Evolutionary conservation across 2,329 filamentous ascomycete genomes (phyloP), one percentile per base, ranked within the genome.

Genomic region (Ophiobolus disseminans): DNA sequence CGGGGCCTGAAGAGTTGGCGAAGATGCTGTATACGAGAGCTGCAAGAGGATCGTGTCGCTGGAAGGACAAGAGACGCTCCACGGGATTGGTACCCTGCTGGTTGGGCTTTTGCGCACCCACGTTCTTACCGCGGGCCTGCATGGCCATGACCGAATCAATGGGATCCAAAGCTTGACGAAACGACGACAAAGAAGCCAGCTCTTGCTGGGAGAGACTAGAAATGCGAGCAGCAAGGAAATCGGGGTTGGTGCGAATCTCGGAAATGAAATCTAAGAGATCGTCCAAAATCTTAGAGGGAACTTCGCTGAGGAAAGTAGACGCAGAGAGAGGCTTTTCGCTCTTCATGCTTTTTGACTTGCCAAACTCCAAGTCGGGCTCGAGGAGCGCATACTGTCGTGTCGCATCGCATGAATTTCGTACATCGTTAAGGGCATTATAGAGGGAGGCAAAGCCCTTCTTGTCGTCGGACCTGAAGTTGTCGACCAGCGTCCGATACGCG

Each of bases 21-120:
- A 95, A 96, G 70, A 90, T 88, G 60, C 91, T 93, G 75, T 94
- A 89, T 53, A 96, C 84, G 57, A 97, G 82, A 48, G 89, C 87
- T 53, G 90, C 91, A 40, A 97, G 79, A 8, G 91, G 88, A 70
- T 96, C 90, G 67, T 92, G 89, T 63, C 92, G 83, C 74, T 96
- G 91, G 70, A 97, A 95, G 41, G 90, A 92, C 63, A 95, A 79
- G 54, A 94, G 84, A 65, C 90, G 86, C 72, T 96, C 90, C 63
- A 96, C 87, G 51, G 90, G 86, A 57, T 80, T 86, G 54, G 82
- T 78, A 39, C 77, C 73, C 63, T 78, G 79, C 56, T 77, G 76
- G 68, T 69, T 77, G 77, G 60, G 79, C 74, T 69, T 77, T 65
- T 69, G 76, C 70, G 73, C 70, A 73, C 63, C 77, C 45, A 79